Base-by-base conservation (phyloP, 1,284 basidiomycete species). In the Ustilago tritici region DNA sequence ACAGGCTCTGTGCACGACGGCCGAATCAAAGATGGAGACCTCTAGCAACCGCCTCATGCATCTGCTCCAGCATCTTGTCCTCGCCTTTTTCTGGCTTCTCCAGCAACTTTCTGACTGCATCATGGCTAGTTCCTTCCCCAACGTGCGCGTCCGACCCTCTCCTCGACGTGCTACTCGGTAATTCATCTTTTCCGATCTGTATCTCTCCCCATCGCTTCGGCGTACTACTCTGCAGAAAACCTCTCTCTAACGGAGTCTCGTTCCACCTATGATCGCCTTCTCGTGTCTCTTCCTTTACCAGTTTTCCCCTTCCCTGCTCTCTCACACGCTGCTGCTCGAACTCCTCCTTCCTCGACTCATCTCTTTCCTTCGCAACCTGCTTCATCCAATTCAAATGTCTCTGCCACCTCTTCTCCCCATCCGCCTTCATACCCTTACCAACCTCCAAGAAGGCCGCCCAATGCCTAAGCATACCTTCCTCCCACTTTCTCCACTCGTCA, bases 361-460 rank as follows among this genome's bases (percentile, higher is more conserved):
- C 15, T 12, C 0, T 17, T 9, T 8, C 2, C 49, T 14, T 32
- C 28, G 9, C 49, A 8, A 50, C 0, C 10, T 32, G 4, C 1
- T 50, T 8, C 28, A 50, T 4, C 17, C 10, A 61, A 31, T 23
- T 43, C 12, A 61, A 17, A 47, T 58, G 50, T 15, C 41, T 15
- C 31, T 34, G n/a, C 41, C 28, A 9, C 57, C 59, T 49, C 23
- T 6, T 23, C 28, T 2, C 4, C 5, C 11, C 34, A 2, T 32
- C 32, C 23, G 32, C 19, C 8, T 8, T 52, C n/a, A 63, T 19
- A 4, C 15, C 14, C 35, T 73, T 54, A 15, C 58, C 43, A 1
- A 65, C 43, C 14, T 14, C 49, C 19, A 73, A 28, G 12, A 73
- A 50, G 1, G 11, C 12, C 5, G 36, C 49, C 54, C 57, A 73